phyloP scores from a whole-genome alignment of 2,329 filamentous ascomycete species.

The Calonectria pteridis region DNA sequence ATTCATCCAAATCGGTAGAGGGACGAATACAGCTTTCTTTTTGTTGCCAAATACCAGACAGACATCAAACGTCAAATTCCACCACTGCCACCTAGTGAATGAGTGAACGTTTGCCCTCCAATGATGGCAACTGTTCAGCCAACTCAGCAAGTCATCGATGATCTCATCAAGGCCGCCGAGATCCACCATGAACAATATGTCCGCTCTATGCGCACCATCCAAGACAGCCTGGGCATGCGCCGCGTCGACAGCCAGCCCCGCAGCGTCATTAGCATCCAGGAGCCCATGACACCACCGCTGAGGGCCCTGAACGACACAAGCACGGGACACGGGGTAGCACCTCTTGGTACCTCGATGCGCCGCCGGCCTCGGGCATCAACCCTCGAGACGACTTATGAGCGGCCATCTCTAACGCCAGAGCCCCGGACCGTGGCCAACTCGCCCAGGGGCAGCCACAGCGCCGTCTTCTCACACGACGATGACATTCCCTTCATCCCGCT shows the following conservation, averaged over 20 bases:
- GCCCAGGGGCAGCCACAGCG: constrained; percentile 33
- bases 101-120: constrained; percentile 28
- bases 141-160: constrained; percentile 46
- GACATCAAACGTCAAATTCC: neutral
- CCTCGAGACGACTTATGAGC: constrained; percentile 43
- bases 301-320: constrained; percentile 37
- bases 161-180: constrained; percentile 50
- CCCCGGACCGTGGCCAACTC: constrained; percentile 39
- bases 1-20: neutral
- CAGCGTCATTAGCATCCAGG: constrained; percentile 31
- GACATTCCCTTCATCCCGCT: constrained; percentile 50
- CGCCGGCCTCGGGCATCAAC: constrained; percentile 46
- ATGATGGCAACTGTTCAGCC: constrained; percentile 35
- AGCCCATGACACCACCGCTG: constrained; percentile 46
- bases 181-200: constrained; percentile 51
- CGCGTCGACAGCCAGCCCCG: constrained; percentile 35
- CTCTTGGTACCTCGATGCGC: constrained; percentile 21
- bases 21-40: constrained; percentile 22
- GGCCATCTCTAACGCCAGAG: constrained; percentile 41
- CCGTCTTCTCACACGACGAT: constrained; percentile 44
- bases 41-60: neutral
- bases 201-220: constrained; percentile 45
- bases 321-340: neutral
- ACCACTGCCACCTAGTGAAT: neutral
- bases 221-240: constrained; percentile 41